phyloP scores from a whole-genome alignment of 192 early-diverging fungal species.

The Oehlia diaphana region DNA sequence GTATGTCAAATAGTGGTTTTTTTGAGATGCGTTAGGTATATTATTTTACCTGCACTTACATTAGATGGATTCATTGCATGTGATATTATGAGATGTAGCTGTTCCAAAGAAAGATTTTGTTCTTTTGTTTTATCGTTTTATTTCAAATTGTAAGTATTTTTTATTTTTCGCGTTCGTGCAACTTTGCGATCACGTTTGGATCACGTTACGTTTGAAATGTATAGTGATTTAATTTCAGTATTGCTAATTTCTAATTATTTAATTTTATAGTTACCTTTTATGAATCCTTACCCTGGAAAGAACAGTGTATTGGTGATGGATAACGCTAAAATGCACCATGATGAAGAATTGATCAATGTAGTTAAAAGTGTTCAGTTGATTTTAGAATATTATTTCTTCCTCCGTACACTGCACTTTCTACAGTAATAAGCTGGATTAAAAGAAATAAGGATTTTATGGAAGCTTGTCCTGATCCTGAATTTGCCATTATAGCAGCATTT shows the following conservation, averaged over 20 bases:
- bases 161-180: too few relatives aligned
- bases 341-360: not conserved
- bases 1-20: too few relatives aligned
- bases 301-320: not conserved
- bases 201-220: too few relatives aligned
- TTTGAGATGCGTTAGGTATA: too few relatives aligned
- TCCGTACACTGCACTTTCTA: not conserved
- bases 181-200: too few relatives aligned
- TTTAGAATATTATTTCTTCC: not conserved
- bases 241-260: not conserved
- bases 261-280: not conserved
- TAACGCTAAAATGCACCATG: slow-evolving; percentile 8
- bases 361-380: not conserved
- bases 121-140: too few relatives aligned
- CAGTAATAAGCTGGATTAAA: slow-evolving; percentile 12
- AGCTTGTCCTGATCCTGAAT: not conserved
- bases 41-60: too few relatives aligned
- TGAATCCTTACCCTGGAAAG: not conserved
- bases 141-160: too few relatives aligned
- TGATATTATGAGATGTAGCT: too few relatives aligned
- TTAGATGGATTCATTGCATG: too few relatives aligned
- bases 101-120: too few relatives aligned
- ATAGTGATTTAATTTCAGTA: too few relatives aligned
- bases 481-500: not conserved
- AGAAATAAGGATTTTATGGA: slow-evolving; percentile 7